Conservation (phyloP, 2,329 filamentous ascomycete genomes). For the Colletotrichum chrysophilum region DNA sequence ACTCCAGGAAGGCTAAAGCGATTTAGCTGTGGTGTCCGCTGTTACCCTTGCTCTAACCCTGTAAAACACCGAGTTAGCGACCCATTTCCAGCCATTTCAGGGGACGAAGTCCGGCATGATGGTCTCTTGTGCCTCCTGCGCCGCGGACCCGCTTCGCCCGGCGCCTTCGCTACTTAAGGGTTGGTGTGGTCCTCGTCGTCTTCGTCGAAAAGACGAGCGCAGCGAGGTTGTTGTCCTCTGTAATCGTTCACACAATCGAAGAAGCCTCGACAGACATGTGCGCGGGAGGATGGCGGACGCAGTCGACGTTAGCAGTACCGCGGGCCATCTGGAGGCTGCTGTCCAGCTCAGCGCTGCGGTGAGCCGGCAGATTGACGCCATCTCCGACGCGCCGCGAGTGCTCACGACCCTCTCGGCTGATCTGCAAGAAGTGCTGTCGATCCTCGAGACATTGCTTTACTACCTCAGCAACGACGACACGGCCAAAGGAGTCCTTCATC, state of each 20-base stretch:
- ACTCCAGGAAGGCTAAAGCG: not conserved
- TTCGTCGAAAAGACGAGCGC: not conserved
- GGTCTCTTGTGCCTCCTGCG: not conserved
- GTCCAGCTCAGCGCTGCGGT: not conserved
- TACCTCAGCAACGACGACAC: slow-evolving; percentile 5
- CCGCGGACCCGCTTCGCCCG: not conserved
- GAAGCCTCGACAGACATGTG: not conserved
- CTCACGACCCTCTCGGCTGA: not conserved
- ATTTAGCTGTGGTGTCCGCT: not conserved
- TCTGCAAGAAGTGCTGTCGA: not conserved
- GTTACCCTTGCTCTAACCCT: not conserved
- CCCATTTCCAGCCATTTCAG: not conserved
- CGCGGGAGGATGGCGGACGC: slow-evolving; percentile 1
- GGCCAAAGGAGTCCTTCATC: not conserved
- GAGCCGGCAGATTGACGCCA: slow-evolving; percentile 1
- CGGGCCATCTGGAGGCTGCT: not conserved
- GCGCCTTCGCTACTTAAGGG: not conserved
- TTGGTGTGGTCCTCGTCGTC: not conserved
- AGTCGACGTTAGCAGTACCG: not conserved
- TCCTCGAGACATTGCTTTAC: not conserved
- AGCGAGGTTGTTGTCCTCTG: not conserved
- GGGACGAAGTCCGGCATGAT: not conserved
- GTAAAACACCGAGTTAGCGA: not conserved
- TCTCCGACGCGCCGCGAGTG: not conserved
- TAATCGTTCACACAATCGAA: not conserved